phyloP scores from a whole-genome alignment of 1,284 basidiomycete genomes.

The Trichosporon sp. region DNA sequence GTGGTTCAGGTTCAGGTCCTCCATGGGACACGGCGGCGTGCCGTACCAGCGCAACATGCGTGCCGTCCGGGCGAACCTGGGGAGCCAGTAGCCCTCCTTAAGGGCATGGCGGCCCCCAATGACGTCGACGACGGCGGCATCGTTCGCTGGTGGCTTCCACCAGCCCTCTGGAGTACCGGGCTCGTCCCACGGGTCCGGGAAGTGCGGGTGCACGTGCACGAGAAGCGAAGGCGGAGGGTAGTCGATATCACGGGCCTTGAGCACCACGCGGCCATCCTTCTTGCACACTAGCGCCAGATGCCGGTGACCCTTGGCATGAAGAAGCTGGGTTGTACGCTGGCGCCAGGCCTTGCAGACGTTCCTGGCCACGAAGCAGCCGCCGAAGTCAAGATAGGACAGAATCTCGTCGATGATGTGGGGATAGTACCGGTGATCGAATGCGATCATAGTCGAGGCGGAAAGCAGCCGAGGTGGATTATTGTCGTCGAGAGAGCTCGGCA shows the following conservation, averaged over 20 bases:
- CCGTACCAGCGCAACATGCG: not conserved
- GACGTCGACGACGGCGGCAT: not conserved
- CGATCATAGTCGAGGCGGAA: not conserved
- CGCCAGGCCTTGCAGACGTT: not conserved
- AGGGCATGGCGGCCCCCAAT: not conserved
- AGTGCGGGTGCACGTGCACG: not conserved
- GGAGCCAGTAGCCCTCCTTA: not conserved
- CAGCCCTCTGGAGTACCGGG: not conserved
- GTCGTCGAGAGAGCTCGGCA: not conserved
- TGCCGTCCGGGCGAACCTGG: not conserved
- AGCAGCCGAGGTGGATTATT: not conserved
- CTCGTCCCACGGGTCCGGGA: not conserved
- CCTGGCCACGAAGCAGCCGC: not conserved
- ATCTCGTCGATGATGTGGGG: not conserved
- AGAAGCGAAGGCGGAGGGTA: not conserved
- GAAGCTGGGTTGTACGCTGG: not conserved
- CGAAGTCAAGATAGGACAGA: not conserved
- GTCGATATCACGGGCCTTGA: not conserved
- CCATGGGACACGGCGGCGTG: not conserved
- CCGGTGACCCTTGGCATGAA: not conserved
- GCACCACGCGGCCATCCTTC: not conserved
- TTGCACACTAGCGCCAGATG: not conserved
- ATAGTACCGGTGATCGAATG: not conserved
- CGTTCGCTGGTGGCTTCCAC: not conserved
- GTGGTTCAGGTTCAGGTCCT: not conserved